These are phyloP conservation scores for Annulohypoxylon nitens DNA, from an alignment of 495 filamentous ascomycete species.

Conservation along the genomic window DNA sequence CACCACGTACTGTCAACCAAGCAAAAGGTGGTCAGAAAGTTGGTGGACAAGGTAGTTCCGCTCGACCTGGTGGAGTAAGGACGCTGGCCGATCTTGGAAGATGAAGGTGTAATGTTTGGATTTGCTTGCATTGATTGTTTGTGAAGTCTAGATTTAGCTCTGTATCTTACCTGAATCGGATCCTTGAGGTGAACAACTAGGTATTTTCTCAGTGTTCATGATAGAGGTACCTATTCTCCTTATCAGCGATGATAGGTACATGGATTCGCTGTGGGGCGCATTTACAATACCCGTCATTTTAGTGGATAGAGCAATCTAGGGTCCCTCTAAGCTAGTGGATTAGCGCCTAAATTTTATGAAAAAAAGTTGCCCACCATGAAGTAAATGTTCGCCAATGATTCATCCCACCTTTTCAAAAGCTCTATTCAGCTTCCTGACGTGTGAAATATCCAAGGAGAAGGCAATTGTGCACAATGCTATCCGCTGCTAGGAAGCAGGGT, in stretches of 20 bases:
- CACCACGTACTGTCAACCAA: conserved; percentile 35
- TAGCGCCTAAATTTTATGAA: conserved; percentile 33
- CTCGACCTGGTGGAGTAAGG: conserved; percentile 54
- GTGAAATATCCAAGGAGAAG: neutral
- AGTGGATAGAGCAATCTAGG: conserved; percentile 31
- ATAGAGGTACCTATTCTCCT: neutral
- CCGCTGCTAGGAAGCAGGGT: conserved; percentile 58
- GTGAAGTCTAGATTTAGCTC: neutral
- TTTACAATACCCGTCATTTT: conserved; percentile 33
- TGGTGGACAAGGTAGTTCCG: conserved; percentile 44
- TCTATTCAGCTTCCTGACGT: conserved; percentile 31
- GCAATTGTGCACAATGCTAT: conserved; percentile 55
- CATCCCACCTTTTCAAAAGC: neutral
- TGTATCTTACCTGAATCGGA: neutral
- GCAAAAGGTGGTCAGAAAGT: conserved; percentile 34
- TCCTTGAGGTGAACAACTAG: neutral
- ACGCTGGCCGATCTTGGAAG: conserved; percentile 57
- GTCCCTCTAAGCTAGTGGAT: neutral
- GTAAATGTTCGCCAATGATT: conserved; percentile 10
- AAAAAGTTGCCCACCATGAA: conserved; percentile 19
- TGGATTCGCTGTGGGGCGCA: conserved; percentile 17
- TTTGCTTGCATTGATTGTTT: neutral
- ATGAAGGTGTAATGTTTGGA: neutral
- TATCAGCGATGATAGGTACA: neutral
- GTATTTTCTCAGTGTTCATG: neutral